These are phyloP conservation scores for Penicillium sp. DNA, from an alignment of 2,329 filamentous ascomycete species.

Conservation along the genomic window DNA sequence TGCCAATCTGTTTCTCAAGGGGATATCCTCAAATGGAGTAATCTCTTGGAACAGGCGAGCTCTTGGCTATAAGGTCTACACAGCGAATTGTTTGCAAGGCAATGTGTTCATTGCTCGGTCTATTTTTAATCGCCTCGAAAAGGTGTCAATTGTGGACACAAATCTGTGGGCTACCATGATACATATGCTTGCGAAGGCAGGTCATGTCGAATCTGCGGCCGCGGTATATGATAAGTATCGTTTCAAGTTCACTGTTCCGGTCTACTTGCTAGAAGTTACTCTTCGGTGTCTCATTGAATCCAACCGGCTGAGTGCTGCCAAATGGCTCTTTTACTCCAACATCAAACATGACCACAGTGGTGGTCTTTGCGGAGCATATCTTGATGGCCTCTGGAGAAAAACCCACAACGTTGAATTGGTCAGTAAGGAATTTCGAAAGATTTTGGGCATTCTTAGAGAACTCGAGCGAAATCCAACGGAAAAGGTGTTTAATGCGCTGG, in stretches of 20 bases:
- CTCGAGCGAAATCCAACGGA: conserved; percentile 35
- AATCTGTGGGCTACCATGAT: conserved; percentile 41
- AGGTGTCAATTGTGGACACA: conserved; percentile 30
- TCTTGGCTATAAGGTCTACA: conserved; percentile 34
- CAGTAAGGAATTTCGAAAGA: conserved; percentile 34
- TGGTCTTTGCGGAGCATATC: conserved; percentile 37
- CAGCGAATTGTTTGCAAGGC: conserved; percentile 36
- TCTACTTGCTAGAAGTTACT: conserved; percentile 35
- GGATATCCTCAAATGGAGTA: conserved; percentile 16
- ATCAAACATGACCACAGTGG: conserved; percentile 35
- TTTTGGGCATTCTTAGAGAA: conserved; percentile 28
- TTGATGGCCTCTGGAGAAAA: conserved; percentile 42
- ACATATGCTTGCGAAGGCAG: conserved; percentile 35
- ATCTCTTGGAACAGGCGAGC: conserved; percentile 30
- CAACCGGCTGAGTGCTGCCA: conserved; percentile 37
- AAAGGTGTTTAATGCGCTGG: conserved; percentile 41
- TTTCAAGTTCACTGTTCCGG: conserved; percentile 30
- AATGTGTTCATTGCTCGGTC: conserved; percentile 41
- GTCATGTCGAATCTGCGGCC: conserved; percentile 38
- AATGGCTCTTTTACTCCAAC: conserved; percentile 35
- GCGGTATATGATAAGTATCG: conserved; percentile 31
- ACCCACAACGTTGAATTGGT: conserved; percentile 38
- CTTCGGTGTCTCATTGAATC: conserved; percentile 41
- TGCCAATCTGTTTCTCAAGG: conserved; percentile 37
- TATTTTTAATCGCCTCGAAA: conserved; percentile 37